Evolutionary conservation across 345 rosid genomes (phyloP).

Genomic region (Rhizophora apiculata): DNA sequence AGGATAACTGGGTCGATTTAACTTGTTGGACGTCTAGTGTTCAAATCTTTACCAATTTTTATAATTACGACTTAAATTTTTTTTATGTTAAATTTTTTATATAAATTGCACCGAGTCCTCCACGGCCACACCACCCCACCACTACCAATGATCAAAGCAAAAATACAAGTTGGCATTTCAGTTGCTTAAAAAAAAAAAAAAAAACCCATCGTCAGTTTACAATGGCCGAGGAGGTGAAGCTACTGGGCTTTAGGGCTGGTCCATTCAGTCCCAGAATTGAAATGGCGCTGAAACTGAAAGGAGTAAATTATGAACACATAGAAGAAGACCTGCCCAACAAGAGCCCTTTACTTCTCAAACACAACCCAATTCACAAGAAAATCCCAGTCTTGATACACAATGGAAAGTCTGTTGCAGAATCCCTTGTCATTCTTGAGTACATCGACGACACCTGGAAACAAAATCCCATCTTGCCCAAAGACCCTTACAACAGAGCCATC

Average conservation of each 20-base stretch:
- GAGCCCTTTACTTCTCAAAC: slow-evolving; percentile 9
- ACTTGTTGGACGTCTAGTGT: no score
- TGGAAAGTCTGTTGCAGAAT: slow-evolving; percentile 10
- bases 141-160: no score
- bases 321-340: slow-evolving; percentile 20
- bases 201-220: no score
- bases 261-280: slow-evolving; percentile 10
- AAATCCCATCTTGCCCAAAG: slow-evolving; percentile 1
- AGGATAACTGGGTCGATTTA: no score
- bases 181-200: no score
- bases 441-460: slow-evolving; percentile 14
- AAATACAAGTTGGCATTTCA: no score
- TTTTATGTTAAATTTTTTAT: no score
- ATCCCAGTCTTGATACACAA: slow-evolving; percentile 15
- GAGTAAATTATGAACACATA: not conserved
- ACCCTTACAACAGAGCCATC: slow-evolving; percentile 3
- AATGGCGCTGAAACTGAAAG: slow-evolving; percentile 13
- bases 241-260: slow-evolving; percentile 10
- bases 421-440: slow-evolving; percentile 17
- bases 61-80: no score
- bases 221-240: slow-evolving; percentile 10
- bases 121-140: no score
- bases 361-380: slow-evolving; percentile 11
- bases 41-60: no score
- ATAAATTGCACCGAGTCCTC: no score